Conservation (phyloP, 2,329 filamentous ascomycete genomes). For the Amesomyces nigricolor region DNA sequence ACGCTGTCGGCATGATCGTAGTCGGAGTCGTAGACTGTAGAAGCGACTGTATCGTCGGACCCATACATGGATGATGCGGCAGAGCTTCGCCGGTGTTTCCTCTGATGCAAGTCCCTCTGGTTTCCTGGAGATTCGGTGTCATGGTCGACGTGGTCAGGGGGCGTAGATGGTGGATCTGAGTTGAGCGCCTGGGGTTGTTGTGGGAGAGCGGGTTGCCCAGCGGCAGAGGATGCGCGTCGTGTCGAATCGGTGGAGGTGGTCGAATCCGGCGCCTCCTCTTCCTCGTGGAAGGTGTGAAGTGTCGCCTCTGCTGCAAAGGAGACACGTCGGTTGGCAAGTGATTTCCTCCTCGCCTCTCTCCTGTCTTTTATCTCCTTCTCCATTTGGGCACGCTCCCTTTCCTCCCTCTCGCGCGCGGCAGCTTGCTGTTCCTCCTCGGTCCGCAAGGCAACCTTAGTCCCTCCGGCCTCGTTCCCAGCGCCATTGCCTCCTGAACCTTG, state of each 20-base stretch:
- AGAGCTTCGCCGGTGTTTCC: constrained; percentile 58
- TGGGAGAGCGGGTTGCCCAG: constrained; percentile 28
- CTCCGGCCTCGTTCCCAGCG: constrained; percentile 25
- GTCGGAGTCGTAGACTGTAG: constrained; percentile 70
- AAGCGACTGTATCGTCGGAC: constrained; percentile 64
- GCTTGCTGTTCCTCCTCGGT: constrained; percentile 68
- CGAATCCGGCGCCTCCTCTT: constrained; percentile 83
- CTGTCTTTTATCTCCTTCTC: constrained; percentile 63
- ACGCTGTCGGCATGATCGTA: constrained; percentile 52
- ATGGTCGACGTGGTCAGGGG: constrained; percentile 53
- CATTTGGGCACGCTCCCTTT: constrained; percentile 53
- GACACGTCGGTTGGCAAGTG: constrained; percentile 84
- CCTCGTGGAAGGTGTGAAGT: constrained; percentile 91
- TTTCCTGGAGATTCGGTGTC: constrained; percentile 56
- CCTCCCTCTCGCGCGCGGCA: constrained; percentile 63
- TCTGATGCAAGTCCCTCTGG: constrained; percentile 60
- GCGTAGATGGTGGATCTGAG: constrained; percentile 54
- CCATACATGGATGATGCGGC: constrained; percentile 58
- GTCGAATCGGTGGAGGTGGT: constrained; percentile 75
- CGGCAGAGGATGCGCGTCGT: constrained; percentile 61
- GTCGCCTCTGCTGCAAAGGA: constrained; percentile 97
- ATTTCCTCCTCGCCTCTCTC: constrained; percentile 85
- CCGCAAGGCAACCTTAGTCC: constrained; percentile 57
- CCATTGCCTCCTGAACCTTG: constrained; percentile 24
- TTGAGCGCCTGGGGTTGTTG: constrained; percentile 30